Evolutionary conservation across 179 eudicot genomes (phyloP).

Genomic region (Beta lomatogona): DNA sequence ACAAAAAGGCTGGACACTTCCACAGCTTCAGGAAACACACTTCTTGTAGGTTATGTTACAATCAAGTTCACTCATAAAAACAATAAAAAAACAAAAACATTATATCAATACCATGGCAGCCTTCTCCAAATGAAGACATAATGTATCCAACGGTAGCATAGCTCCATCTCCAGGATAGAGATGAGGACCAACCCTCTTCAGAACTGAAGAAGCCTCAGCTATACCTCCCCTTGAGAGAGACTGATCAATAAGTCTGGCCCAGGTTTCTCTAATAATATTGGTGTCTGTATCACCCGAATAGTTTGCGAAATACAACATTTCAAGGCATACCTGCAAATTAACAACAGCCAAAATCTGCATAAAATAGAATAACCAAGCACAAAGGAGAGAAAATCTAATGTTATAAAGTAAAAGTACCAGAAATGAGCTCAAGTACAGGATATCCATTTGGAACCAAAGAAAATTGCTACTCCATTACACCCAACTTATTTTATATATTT

Average conservation of each 20-base stretch:
- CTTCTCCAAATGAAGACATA: constrained; percentile 96
- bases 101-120: constrained; percentile 73
- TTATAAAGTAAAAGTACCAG: background rate
- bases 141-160: constrained; percentile 81
- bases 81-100: background rate
- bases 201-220: constrained; percentile 89
- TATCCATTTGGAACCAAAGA: background rate
- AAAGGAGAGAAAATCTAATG: background rate
- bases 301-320: constrained; percentile 93
- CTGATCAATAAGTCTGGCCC: constrained; percentile 96
- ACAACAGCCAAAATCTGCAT: background rate
- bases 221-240: constrained; percentile 85
- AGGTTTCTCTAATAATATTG: constrained; percentile 79
- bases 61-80: background rate
- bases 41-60: background rate
- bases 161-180: constrained; percentile 92
- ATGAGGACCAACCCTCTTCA: constrained; percentile 89
- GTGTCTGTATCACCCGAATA: constrained; percentile 96
- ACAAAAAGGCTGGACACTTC: background rate
- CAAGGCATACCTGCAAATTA: constrained; percentile 70
- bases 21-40: constrained; percentile 8
- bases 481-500: too few species aligned
- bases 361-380: background rate
- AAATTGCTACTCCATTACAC: background rate
- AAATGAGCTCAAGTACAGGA: background rate